Evolutionary conservation across 345 rosid genomes (phyloP).

Genomic region (Reutealis trisperma): DNA sequence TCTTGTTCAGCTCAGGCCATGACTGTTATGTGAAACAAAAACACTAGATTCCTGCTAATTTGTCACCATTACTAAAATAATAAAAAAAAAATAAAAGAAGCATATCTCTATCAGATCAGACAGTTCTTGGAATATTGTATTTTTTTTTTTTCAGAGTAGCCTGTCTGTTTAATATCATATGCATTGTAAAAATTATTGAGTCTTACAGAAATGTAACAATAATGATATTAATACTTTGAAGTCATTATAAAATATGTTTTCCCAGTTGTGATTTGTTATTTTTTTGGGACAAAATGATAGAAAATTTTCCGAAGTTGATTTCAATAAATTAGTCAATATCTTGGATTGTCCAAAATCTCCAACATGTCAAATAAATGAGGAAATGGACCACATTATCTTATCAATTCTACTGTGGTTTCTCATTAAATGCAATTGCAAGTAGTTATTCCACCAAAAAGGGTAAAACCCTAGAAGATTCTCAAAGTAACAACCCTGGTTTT

Average conservation of each 20-base stretch:
- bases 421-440: background rate
- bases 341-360: background rate
- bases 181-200: background rate
- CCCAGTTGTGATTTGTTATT: background rate
- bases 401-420: background rate
- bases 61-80: slow-evolving; percentile 34
- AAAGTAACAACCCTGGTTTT: background rate
- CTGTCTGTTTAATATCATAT: slow-evolving; percentile 11
- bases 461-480: background rate
- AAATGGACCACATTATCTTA: slow-evolving; percentile 22
- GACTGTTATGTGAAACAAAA: slow-evolving; percentile 41
- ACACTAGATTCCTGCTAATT: slow-evolving; percentile 50
- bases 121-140: slow-evolving; percentile 19
- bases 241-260: background rate
- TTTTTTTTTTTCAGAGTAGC: slow-evolving; percentile 35
- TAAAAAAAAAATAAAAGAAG: slow-evolving; percentile 12
- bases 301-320: background rate
- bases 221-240: background rate
- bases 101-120: slow-evolving; percentile 12
- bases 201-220: background rate
- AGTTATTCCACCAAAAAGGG: background rate
- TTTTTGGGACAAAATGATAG: background rate
- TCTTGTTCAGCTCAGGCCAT: slow-evolving; percentile 25
- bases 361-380: background rate
- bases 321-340: slow-evolving; percentile 10